Conservation (phyloP, 140 eudicot species). For the Erigeron philadelphicus region DNA sequence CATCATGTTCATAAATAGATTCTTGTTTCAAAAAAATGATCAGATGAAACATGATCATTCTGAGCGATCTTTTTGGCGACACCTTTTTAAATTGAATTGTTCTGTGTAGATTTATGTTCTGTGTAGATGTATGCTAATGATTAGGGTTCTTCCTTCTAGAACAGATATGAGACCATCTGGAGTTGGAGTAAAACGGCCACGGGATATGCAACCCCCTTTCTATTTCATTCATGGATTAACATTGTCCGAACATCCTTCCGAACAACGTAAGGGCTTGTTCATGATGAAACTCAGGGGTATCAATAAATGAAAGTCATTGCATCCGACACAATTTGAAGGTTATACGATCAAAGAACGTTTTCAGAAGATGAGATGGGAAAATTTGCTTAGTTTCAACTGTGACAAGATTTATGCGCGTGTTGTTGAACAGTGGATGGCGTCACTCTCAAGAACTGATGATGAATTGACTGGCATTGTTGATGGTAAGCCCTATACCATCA, state of each 20-base stretch:
- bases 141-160: no score
- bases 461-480: slow-evolving; percentile 1
- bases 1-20: no score
- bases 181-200: no score
- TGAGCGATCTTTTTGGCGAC: no score
- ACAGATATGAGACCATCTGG: no score
- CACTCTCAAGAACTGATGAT: slow-evolving; percentile 4
- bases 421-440: slow-evolving; percentile 6
- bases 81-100: neutral
- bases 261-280: neutral
- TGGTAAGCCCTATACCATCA: neutral
- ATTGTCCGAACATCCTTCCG: neutral
- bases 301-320: neutral
- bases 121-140: no score
- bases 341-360: slow-evolving; percentile 11
- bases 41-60: no score
- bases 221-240: neutral
- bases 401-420: slow-evolving; percentile 1
- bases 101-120: neutral
- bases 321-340: slow-evolving; percentile 2
- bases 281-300: neutral
- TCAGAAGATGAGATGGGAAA: slow-evolving; percentile 1
- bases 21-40: no score
- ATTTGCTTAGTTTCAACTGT: neutral
- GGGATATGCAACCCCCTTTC: no score